Percentiles rank a stretch among this genome's conserved stretches.
Conservation (phyloP, 1,284 basidiomycete species). For the Heterobasidion annosum region DNA sequence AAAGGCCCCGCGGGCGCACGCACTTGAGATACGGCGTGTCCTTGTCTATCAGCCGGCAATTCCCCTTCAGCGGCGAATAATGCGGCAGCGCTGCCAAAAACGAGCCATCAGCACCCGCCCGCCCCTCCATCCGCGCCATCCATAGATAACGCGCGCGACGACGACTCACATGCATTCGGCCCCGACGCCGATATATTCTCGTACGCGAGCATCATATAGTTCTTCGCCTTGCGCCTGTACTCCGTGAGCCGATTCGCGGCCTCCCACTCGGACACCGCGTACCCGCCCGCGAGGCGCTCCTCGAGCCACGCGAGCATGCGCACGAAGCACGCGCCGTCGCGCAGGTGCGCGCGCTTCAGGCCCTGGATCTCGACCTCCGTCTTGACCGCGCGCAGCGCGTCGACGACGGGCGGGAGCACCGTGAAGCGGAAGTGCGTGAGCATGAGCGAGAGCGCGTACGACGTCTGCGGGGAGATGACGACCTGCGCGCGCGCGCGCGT, state of each 20-base stretch:
- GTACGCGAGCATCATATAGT: conserved; percentile 87
- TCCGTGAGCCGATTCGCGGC: conserved; percentile 80
- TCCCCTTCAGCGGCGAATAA: conserved; percentile 73
- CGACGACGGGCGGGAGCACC: conserved; percentile 57
- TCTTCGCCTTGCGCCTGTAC: conserved; percentile 66
- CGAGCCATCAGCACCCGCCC: conserved; percentile 2
- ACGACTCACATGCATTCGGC: conserved; percentile 60
- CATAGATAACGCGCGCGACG: too few relatives aligned
- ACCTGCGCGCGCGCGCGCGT: conserved; percentile 27
- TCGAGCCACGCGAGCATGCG: conserved; percentile 79
- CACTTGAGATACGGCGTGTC: conserved; percentile 79
- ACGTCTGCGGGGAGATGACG: conserved; percentile 61
- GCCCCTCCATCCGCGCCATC: not conserved
- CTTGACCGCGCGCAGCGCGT: conserved; percentile 82
- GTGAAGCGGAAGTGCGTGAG: conserved; percentile 72
- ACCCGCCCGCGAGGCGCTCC: conserved; percentile 64
- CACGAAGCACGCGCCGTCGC: conserved; percentile 91
- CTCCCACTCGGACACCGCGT: conserved; percentile 86
- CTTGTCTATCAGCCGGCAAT: conserved; percentile 66
- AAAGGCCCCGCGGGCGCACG: not conserved
- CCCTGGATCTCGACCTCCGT: conserved; percentile 42
- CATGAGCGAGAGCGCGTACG: conserved; percentile 75
- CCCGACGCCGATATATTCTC: conserved; percentile 91
- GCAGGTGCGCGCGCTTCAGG: conserved; percentile 74
- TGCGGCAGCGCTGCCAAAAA: conserved; percentile 70